Conservation (phyloP, 106 monocot species). For the Phalaenopsis equestris region DNA sequence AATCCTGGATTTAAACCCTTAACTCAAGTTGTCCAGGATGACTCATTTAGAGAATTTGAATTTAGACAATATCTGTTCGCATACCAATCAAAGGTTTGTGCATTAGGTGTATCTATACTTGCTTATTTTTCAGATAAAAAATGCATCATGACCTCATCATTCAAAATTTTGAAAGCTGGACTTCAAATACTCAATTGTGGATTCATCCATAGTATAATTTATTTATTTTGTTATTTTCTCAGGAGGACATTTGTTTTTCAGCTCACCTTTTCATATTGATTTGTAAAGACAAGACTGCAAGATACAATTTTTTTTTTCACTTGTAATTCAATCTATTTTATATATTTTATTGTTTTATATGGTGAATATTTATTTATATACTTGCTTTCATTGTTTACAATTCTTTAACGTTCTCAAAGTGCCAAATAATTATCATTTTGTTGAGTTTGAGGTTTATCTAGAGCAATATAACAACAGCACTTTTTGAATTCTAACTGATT, state of each 20-base stretch:
- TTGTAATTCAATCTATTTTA: background rate
- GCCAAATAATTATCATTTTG: background rate
- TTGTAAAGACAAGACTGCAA: background rate
- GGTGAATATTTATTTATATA: background rate
- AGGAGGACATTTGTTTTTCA: background rate
- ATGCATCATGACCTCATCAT: background rate
- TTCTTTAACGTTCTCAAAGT: background rate
- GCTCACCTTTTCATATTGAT: background rate
- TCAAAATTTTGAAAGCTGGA: background rate
- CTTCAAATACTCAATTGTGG: background rate
- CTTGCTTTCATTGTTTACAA: background rate
- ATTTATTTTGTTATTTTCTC: background rate
- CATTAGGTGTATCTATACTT: background rate
- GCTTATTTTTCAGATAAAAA: background rate
- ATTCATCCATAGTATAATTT: background rate
- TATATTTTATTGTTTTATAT: background rate
- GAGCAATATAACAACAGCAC: background rate
- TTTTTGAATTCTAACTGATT: background rate
- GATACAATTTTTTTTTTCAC: background rate
- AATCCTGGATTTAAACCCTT: conserved; percentile 71
- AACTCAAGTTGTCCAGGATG: conserved; percentile 80
- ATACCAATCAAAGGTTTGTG: conserved; percentile 76
- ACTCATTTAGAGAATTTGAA: conserved; percentile 94
- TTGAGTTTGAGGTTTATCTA: background rate
- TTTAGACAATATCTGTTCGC: conserved; percentile 95